Conservation (phyloP, 768 basidiomycete genomes). For the Leucocoprinus leucothites region DNA sequence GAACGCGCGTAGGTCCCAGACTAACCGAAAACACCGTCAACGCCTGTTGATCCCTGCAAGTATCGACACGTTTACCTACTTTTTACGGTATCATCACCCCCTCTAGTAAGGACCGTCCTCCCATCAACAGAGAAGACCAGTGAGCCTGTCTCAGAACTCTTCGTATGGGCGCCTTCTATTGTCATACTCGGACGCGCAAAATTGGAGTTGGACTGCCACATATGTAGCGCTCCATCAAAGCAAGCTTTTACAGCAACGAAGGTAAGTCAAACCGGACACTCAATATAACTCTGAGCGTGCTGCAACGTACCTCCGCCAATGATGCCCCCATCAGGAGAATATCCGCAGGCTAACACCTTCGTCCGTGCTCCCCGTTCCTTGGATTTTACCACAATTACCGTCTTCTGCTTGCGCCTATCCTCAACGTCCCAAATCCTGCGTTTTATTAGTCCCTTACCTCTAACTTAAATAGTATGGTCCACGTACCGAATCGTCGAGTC, state of each 20-base stretch:
- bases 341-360: conserved; percentile 83
- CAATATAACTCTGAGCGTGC: conserved; percentile 9
- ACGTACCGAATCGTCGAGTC: conserved; percentile 90
- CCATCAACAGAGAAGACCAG: conserved; percentile 89
- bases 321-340: conserved; percentile 84
- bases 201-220: conserved; percentile 92
- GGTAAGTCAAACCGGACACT: conserved; percentile 15
- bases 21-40: conserved; percentile 35
- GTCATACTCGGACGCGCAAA: conserved; percentile 88
- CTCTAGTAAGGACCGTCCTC: conserved; percentile 79
- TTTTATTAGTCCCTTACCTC: conserved; percentile 3
- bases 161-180: conserved; percentile 84
- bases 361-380: conserved; percentile 94
- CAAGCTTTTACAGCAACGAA: conserved; percentile 52
- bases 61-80: conserved; percentile 48
- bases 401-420: conserved; percentile 90
- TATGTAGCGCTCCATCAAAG: conserved; percentile 86
- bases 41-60: conserved; percentile 5
- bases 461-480: background rate
- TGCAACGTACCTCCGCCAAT: conserved; percentile 76
- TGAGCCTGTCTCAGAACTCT: conserved; percentile 84
- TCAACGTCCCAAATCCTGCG: conserved; percentile 91
- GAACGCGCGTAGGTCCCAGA: conserved; percentile 93
- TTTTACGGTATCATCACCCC: conserved; percentile 95
- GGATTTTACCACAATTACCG: conserved; percentile 94